Evolutionary conservation across 2,329 filamentous ascomycete species (phyloP).

Genomic region (Tolypocladium sp.): DNA sequence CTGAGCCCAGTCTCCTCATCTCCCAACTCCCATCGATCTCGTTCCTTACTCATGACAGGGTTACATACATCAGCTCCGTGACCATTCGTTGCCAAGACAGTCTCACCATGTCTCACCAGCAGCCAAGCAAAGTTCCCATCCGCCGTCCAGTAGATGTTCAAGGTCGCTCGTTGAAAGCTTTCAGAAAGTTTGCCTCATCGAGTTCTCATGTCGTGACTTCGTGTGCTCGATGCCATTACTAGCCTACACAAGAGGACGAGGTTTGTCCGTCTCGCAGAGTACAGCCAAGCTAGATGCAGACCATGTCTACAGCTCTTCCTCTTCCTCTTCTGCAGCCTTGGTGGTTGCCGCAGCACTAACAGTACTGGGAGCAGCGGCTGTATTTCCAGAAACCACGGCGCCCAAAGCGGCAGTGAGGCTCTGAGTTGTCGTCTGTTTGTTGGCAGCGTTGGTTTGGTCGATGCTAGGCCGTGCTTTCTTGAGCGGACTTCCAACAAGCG

Average conservation of each 20-base stretch:
- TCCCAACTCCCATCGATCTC: not conserved
- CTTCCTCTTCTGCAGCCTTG: not conserved
- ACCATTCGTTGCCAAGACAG: not conserved
- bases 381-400: slow-evolving; percentile 15
- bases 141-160: not conserved
- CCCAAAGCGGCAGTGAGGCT: slow-evolving; percentile 25
- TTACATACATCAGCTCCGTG: not conserved
- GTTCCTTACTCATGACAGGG: not conserved
- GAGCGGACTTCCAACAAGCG: slow-evolving; percentile 58
- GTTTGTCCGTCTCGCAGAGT: not conserved
- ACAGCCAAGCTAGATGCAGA: not conserved
- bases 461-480: slow-evolving; percentile 64
- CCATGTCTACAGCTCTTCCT: not conserved
- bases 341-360: not conserved
- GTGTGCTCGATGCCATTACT: not conserved
- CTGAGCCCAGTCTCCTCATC: not conserved
- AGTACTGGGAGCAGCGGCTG: slow-evolving; percentile 1
- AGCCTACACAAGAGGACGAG: not conserved
- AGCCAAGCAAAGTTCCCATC: not conserved
- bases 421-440: slow-evolving; percentile 19
- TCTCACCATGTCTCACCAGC: not conserved
- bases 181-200: not conserved
- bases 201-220: not conserved
- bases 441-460: slow-evolving; percentile 15
- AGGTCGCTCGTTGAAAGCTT: not conserved